Conservation (phyloP, 2,329 filamentous ascomycete genomes). For the Fusarium sp. region DNA sequence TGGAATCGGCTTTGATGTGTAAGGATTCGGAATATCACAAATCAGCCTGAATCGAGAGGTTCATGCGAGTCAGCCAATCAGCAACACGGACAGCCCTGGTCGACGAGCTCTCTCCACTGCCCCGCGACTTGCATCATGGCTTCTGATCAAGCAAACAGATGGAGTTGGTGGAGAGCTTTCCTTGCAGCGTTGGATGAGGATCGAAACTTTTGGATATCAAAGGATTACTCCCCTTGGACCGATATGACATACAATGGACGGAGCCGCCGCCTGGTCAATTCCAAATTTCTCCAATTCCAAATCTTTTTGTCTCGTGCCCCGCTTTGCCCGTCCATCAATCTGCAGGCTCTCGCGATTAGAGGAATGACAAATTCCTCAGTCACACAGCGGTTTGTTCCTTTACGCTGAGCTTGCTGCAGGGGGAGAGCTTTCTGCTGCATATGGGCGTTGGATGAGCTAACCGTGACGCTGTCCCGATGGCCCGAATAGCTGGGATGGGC, state of each 20-base stretch:
- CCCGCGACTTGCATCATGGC: slow-evolving; percentile 30
- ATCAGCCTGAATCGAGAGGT: slow-evolving; percentile 20
- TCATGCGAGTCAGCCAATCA: slow-evolving; percentile 27
- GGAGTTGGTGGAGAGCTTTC: slow-evolving; percentile 7
- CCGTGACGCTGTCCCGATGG: slow-evolving; percentile 32
- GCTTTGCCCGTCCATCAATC: slow-evolving; percentile 21
- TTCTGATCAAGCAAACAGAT: slow-evolving; percentile 7
- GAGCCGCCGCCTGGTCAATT: background rate
- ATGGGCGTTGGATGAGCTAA: slow-evolving; percentile 36
- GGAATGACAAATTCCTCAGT: slow-evolving; percentile 36
- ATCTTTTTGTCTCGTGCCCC: slow-evolving; percentile 19
- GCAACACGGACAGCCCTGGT: background rate
- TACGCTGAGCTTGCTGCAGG: background rate
- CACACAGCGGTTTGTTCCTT: slow-evolving; percentile 17
- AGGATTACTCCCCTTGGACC: background rate
- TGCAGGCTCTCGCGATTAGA: slow-evolving; percentile 13
- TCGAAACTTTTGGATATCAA: background rate
- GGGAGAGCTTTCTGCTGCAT: slow-evolving; percentile 2
- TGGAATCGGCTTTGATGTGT: background rate
- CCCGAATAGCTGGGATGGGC: slow-evolving; percentile 14
- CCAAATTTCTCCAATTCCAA: slow-evolving; percentile 5
- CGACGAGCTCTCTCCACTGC: slow-evolving; percentile 34
- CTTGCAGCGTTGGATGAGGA: background rate
- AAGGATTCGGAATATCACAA: slow-evolving; percentile 12
- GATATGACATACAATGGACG: background rate